Evolutionary conservation across 2,329 filamentous ascomycete species (phyloP).

Genomic region (Sarocladiaceae sp.): DNA sequence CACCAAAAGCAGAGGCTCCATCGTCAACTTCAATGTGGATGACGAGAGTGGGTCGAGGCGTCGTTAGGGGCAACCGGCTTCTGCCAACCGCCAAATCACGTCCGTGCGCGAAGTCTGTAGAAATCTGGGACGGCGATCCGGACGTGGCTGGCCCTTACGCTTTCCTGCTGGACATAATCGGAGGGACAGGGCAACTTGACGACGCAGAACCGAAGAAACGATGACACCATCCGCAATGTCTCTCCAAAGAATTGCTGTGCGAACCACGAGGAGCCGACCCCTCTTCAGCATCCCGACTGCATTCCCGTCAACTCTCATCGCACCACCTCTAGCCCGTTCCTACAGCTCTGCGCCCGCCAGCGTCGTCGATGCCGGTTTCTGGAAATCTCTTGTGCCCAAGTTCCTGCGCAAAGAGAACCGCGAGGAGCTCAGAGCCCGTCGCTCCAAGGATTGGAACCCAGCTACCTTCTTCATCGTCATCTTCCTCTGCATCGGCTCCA

Average conservation of each 20-base stretch:
- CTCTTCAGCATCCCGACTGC: background rate
- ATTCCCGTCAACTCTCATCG: background rate
- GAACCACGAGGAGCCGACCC: background rate
- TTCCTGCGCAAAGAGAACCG: constrained; percentile 45
- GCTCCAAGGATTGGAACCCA: constrained; percentile 67
- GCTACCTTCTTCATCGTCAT: constrained; percentile 78
- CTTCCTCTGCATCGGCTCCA: constrained; percentile 84
- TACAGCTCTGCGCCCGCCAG: constrained; percentile 33
- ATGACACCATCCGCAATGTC: background rate
- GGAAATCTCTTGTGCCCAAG: constrained; percentile 65
- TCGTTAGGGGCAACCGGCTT: constrained; percentile 6
- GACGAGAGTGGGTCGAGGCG: constrained; percentile 1
- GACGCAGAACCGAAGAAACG: background rate
- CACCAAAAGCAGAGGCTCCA: background rate
- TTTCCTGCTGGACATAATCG: background rate
- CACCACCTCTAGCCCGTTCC: background rate
- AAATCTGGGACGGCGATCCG: background rate
- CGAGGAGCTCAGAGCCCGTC: constrained; percentile 29
- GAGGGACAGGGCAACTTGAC: background rate
- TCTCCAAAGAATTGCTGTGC: background rate
- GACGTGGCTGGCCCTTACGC: too few species aligned
- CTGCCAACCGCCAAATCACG: background rate
- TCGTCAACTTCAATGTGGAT: background rate
- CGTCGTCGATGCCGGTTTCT: constrained; percentile 54
- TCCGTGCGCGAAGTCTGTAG: background rate